Conservation (phyloP, 306 rosid genomes). For the Alnus glutinosa region DNA sequence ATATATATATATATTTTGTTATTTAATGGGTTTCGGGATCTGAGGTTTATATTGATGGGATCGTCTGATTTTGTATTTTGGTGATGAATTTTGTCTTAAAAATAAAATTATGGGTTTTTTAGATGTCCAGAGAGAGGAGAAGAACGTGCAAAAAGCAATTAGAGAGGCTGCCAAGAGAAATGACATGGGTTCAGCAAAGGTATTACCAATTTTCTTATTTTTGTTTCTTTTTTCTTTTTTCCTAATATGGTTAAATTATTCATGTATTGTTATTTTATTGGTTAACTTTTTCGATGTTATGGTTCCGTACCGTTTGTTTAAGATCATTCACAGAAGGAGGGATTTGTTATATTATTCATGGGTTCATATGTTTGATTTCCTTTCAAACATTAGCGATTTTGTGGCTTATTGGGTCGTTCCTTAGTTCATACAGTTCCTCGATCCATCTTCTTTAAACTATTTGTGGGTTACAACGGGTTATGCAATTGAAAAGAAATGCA, state of each 20-base stretch:
- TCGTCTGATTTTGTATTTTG: constrained; percentile 2
- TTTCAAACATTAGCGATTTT: neutral
- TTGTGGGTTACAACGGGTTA: neutral
- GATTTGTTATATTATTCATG: neutral
- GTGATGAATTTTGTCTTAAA: neutral
- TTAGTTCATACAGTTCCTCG: neutral
- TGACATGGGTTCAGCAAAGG: constrained; percentile 98
- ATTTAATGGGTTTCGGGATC: constrained; percentile 6
- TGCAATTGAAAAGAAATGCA: neutral
- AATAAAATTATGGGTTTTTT: constrained; percentile 19
- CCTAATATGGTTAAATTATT: constrained; percentile 3
- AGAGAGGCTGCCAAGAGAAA: constrained; percentile 93
- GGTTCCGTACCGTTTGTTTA: too few species aligned
- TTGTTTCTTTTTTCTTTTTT: neutral
- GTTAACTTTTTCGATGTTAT: neutral
- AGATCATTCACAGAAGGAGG: neutral
- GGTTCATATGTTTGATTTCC: neutral
- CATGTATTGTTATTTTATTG: neutral
- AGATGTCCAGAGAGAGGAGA: constrained; percentile 93
- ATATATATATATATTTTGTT: neutral
- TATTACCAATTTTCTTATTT: constrained; percentile 15
- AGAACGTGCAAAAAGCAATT: constrained; percentile 83
- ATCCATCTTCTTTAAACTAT: neutral
- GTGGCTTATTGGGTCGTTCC: neutral
- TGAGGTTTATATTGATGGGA: neutral